phyloP scores from a whole-genome alignment of 2,329 filamentous ascomycete species.

The Didymella glomerata region DNA sequence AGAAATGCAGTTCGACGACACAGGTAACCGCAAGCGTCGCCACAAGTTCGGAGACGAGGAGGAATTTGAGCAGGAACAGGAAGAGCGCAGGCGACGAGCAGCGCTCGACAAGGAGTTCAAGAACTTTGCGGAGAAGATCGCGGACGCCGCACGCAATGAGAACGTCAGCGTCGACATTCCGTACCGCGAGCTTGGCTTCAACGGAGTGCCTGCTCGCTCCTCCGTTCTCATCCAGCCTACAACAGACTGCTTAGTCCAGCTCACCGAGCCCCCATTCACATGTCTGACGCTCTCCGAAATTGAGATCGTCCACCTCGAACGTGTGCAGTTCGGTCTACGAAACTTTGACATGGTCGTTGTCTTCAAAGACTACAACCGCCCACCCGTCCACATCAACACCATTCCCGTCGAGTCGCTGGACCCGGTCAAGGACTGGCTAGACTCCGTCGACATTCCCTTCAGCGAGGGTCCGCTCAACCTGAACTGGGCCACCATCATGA shows the following conservation, averaged over 20 bases:
- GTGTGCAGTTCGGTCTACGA: slow-evolving; percentile 94
- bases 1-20: slow-evolving; percentile 98
- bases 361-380: slow-evolving; percentile 94
- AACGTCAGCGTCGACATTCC: slow-evolving; percentile 94
- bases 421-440: slow-evolving; percentile 96
- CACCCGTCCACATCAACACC: slow-evolving; percentile 94
- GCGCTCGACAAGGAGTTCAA: slow-evolving; percentile 96
- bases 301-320: slow-evolving; percentile 93
- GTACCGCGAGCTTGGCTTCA: slow-evolving; percentile 94
- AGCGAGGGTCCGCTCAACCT: slow-evolving; percentile 95
- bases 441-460: slow-evolving; percentile 93
- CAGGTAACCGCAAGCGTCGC: slow-evolving; percentile 95
- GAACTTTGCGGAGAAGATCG: slow-evolving; percentile 95
- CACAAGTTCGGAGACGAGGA: slow-evolving; percentile 98
- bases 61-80: slow-evolving; percentile 97
- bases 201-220: slow-evolving; percentile 93
- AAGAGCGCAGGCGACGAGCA: slow-evolving; percentile 89
- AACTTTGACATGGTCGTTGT: slow-evolving; percentile 99
- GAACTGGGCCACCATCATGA: slow-evolving; percentile 99
- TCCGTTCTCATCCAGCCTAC: slow-evolving; percentile 96
- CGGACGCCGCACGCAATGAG: slow-evolving; percentile 90
- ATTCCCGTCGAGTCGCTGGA: slow-evolving; percentile 96
- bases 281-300: slow-evolving; percentile 95
- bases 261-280: slow-evolving; percentile 96
- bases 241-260: slow-evolving; percentile 94